Conservation (phyloP, 441 rosid species). For the Melianthus villosus region DNA sequence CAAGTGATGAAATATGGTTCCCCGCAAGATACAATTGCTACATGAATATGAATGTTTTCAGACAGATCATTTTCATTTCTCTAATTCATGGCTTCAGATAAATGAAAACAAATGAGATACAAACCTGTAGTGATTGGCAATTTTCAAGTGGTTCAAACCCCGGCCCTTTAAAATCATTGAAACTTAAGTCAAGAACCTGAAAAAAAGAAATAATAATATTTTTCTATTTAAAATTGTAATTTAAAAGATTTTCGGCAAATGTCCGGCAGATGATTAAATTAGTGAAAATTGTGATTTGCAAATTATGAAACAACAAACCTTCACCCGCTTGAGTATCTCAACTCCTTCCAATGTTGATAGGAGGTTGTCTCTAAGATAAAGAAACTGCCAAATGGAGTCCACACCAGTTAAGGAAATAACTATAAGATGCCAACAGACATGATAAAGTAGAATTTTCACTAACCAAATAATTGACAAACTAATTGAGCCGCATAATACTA, state of each 20-base stretch:
- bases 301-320: constrained; percentile 37
- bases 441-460: no score
- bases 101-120: constrained; percentile 17
- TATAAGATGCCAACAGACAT: no score
- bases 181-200: constrained; percentile 98
- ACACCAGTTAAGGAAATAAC: no score
- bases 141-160: constrained; percentile 93
- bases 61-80: no score
- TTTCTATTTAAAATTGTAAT: no score
- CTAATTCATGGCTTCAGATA: constrained; percentile 4
- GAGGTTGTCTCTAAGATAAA: constrained; percentile 93
- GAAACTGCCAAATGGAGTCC: constrained; percentile 67
- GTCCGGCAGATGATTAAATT: constrained; percentile 2
- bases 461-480: no score
- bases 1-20: constrained; percentile 90
- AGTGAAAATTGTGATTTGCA: background rate
- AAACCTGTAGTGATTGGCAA: constrained; percentile 86
- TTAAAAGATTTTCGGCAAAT: background rate
- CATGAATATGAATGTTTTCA: constrained; percentile 15
- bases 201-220: constrained; percentile 9
- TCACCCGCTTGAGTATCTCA: constrained; percentile 81
- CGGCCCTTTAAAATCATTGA: constrained; percentile 98
- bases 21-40: constrained; percentile 99
- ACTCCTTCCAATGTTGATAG: constrained; percentile 76
- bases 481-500: no score